Conservation (phyloP, 176 grass and related monocot genomes). For the Oryza officinalis region DNA sequence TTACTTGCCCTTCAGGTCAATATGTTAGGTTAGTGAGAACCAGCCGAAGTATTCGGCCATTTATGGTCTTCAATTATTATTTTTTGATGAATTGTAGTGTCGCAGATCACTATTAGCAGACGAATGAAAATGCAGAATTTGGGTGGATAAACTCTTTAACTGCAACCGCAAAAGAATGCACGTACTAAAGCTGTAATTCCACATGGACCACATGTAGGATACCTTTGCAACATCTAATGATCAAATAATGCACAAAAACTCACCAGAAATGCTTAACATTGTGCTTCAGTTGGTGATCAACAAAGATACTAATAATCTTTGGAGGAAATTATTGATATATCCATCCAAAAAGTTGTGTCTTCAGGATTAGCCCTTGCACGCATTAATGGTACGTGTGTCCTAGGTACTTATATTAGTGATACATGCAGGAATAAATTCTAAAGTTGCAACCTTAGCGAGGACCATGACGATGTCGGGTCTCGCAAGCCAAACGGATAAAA, state of each 20-base stretch:
- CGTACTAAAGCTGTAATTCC: background rate
- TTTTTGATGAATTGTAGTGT: background rate
- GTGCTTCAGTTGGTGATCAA: background rate
- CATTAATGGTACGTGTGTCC: background rate
- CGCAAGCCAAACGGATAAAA: background rate
- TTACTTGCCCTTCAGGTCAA: conserved; percentile 28
- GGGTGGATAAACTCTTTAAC: background rate
- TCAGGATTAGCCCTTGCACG: background rate
- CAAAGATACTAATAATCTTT: background rate
- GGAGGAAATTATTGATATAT: background rate
- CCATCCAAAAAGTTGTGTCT: background rate
- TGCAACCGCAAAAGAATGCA: background rate
- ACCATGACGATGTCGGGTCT: background rate
- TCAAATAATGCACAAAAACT: background rate
- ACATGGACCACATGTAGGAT: background rate
- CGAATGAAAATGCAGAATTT: background rate
- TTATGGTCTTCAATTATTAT: background rate
- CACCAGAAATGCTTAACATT: background rate
- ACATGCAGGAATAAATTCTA: background rate
- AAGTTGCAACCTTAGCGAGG: background rate
- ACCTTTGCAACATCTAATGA: background rate
- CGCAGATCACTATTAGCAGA: background rate
- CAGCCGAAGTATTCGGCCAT: background rate
- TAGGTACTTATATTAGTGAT: background rate
- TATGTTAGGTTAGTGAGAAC: conserved; percentile 12